Percentiles rank a stretch among this genome's conserved stretches.
Conservation (phyloP, 2,329 filamentous ascomycete species). For the Arthroderma uncinatum region DNA sequence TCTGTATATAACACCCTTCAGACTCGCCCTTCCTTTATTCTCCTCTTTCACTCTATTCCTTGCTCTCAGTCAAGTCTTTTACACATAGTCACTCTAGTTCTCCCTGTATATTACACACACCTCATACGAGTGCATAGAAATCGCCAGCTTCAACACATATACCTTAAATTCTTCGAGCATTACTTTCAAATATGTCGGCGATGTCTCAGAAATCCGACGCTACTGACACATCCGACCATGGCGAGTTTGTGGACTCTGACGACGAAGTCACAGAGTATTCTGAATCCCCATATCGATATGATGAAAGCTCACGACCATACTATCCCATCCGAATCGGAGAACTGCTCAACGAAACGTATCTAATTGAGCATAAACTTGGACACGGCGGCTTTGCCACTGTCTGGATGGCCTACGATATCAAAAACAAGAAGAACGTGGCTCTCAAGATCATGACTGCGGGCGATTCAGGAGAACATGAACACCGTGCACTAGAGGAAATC, state of each 20-base stretch:
- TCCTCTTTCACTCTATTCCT: too few relatives aligned
- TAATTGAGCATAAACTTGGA: slow-evolving; percentile 7
- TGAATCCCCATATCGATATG: neutral
- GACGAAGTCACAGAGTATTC: slow-evolving; percentile 1
- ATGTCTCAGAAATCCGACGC: neutral
- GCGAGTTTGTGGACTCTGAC: slow-evolving; percentile 9
- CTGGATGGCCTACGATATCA: slow-evolving; percentile 9
- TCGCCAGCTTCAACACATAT: too few relatives aligned
- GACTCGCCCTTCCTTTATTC: too few relatives aligned
- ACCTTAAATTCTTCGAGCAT: too few relatives aligned
- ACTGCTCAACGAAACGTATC: slow-evolving; percentile 8
- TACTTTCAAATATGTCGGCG: neutral
- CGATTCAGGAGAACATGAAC: slow-evolving; percentile 6
- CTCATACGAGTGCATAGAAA: too few relatives aligned
- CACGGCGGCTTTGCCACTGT: slow-evolving; percentile 11
- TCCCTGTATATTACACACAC: too few relatives aligned
- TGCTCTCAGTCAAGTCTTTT: too few relatives aligned
- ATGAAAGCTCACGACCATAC: neutral
- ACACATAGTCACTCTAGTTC: too few relatives aligned
- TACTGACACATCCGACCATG: neutral
- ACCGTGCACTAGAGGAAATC: slow-evolving; percentile 7
- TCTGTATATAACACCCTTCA: too few relatives aligned
- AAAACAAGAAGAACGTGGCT: slow-evolving; percentile 7
- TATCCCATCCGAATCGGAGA: slow-evolving; percentile 9
- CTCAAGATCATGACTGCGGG: slow-evolving; percentile 8